Base-by-base conservation (phyloP, 257 asterid species). In the Petunia secreta region DNA sequence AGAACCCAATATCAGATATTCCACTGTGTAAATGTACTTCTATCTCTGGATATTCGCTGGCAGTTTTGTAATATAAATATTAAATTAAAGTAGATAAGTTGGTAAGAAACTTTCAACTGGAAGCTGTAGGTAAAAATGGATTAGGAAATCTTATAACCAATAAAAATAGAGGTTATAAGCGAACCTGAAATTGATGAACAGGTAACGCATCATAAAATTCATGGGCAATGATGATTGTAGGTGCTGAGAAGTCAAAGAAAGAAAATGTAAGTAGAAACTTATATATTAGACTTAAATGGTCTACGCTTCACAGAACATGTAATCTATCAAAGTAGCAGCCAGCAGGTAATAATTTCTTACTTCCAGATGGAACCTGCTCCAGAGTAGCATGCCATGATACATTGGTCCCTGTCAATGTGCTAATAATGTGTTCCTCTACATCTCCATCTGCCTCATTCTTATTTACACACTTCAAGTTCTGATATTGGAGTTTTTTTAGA, bases 131-230 rank as follows among this genome's bases (percentile, higher is more conserved):
- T 2, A 48, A 25, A 48, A 71, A 25, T 71, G 60, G 46, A 50
- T 34, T 73, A 50, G 43, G 46, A 77, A 43, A 81, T 6, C 8
- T 11, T 64, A 37, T 15, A 59, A 75, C 52, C 48, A 58, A 84
- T 25, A 80, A 53, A 25, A 75, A 60, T 55, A 80, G 59, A 52
- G 75, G 77, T 65, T 25, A 75, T 7, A 75, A n/a, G 82, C 83
- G 43, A 76, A 92, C 99, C 99, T 96, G 99, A 90, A 96, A 96
- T 81, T 92, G 99, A 87, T 96, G 99, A 79, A 96, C 95, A 7
- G 99, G 99, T 89, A 96, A 85, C 75, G 99, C 99, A 87, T 96
- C 99, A 75, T 85, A 96, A 89, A 96, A 96, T 85, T 96, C 99
- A 69, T 95, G 99, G 75, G 94, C 99, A 58, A 95, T 85, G 87